A percentile compares a stretch with the other conserved stretches of the same genome.
phyloP scores from a whole-genome alignment of 306 rosid species.

The Quercus alba region DNA sequence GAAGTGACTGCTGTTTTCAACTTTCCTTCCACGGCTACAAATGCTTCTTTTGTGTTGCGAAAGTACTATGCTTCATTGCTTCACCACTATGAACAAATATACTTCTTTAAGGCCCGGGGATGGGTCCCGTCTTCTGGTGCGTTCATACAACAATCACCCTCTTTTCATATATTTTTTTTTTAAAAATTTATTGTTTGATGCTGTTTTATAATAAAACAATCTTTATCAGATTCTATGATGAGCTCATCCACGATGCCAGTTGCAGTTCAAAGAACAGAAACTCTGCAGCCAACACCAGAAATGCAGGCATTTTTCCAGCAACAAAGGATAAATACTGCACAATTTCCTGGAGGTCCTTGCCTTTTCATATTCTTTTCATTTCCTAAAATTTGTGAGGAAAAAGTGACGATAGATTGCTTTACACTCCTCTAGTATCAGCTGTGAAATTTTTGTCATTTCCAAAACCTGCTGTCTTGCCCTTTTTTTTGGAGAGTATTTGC shows the following conservation, averaged over 20 bases:
- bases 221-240: conserved; percentile 44
- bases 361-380: background rate
- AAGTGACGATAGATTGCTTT: background rate
- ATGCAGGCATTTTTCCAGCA: conserved; percentile 40
- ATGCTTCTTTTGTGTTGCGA: conserved; percentile 87
- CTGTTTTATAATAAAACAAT: conserved; percentile 17
- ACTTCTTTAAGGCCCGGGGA: conserved; percentile 58
- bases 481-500: background rate
- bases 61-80: conserved; percentile 81
- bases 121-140: conserved; percentile 43
- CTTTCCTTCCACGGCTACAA: conserved; percentile 94
- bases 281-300: conserved; percentile 31
- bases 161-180: background rate
- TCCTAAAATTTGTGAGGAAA: background rate
- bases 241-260: conserved; percentile 30
- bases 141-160: conserved; percentile 12
- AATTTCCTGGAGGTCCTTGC: conserved; percentile 53
- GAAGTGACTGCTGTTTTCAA: conserved; percentile 80
- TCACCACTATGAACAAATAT: conserved; percentile 73
- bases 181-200: background rate
- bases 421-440: background rate
- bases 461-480: background rate
- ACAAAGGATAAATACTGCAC: conserved; percentile 31
- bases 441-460: background rate
- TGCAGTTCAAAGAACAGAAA: conserved; percentile 29